Evolutionary conservation across 805 yeast genomes (phyloP).

Genomic region (Sugiyamaella americana): DNA sequence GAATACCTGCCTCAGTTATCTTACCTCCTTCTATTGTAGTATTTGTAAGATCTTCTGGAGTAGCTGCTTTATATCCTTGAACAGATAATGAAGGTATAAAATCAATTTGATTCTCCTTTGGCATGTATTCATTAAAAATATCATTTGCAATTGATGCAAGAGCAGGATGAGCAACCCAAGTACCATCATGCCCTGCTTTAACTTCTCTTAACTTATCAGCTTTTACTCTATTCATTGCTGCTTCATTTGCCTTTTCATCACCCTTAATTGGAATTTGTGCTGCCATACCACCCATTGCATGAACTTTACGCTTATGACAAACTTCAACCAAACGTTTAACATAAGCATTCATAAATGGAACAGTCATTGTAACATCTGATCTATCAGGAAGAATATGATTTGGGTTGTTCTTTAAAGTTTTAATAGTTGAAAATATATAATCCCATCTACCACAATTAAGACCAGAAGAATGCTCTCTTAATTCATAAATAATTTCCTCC

Average conservation of each 20-base stretch:
- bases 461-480: conserved; percentile 62
- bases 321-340: conserved; percentile 58
- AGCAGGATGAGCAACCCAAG: conserved; percentile 74
- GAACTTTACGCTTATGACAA: conserved; percentile 62
- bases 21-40: conserved; percentile 50
- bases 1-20: conserved; percentile 58
- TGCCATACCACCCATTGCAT: conserved; percentile 75
- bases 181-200: conserved; percentile 61
- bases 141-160: conserved; percentile 56
- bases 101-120: conserved; percentile 62
- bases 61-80: conserved; percentile 39
- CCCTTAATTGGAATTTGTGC: conserved; percentile 66
- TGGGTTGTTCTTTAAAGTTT: conserved; percentile 53
- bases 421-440: conserved; percentile 62
- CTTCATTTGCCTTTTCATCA: conserved; percentile 49
- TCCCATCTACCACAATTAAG: conserved; percentile 75
- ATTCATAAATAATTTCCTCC: conserved; percentile 69
- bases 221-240: conserved; percentile 57
- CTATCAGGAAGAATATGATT: conserved; percentile 63
- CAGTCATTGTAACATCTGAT: conserved; percentile 57
- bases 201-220: conserved; percentile 63
- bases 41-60: conserved; percentile 52
- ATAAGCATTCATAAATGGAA: conserved; percentile 67
- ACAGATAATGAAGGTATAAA: conserved; percentile 30
- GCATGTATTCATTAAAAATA: conserved; percentile 65